These are phyloP conservation scores for Trypanosomatidae sp. DNA, from an alignment of 208 protist genomes.

Conservation along the genomic window DNA sequence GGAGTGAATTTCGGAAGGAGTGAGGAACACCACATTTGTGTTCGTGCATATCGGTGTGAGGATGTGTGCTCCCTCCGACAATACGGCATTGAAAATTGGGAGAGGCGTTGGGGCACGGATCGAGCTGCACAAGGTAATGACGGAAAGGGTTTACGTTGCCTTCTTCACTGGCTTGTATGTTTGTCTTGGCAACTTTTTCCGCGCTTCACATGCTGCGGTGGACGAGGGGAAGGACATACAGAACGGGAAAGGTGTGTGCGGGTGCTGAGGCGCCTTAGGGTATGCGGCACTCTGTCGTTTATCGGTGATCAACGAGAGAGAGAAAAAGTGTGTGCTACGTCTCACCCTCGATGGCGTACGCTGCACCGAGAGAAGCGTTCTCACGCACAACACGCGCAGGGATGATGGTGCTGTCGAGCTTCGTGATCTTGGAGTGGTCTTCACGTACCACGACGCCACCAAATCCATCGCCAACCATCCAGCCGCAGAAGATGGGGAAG, in stretches of 20 bases:
- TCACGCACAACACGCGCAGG: constrained; percentile 63
- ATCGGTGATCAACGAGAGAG: neutral
- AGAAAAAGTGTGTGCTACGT: constrained; percentile 2
- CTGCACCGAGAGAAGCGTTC: constrained; percentile 21
- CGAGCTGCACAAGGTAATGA: neutral
- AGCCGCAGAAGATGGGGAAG: constrained; percentile 82
- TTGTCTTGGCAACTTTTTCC: neutral
- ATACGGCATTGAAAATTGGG: neutral
- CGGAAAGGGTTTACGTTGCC: neutral
- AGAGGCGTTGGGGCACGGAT: neutral
- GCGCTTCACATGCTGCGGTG: neutral
- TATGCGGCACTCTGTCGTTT: neutral
- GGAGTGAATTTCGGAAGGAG: neutral
- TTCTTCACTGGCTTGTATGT: neutral
- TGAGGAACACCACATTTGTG: neutral
- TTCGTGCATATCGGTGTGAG: neutral
- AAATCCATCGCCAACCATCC: constrained; percentile 73
- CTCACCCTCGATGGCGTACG: constrained; percentile 21
- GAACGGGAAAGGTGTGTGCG: neutral
- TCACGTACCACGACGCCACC: constrained; percentile 72
- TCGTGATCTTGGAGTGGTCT: constrained; percentile 82
- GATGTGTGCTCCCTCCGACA: neutral
- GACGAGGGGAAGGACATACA: neutral
- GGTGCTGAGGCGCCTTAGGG: too few species aligned
- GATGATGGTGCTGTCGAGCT: constrained; percentile 57